phyloP scores from a whole-genome alignment of 352 stramenopile genomes.

The Stephanocyclus meneghinianus region DNA sequence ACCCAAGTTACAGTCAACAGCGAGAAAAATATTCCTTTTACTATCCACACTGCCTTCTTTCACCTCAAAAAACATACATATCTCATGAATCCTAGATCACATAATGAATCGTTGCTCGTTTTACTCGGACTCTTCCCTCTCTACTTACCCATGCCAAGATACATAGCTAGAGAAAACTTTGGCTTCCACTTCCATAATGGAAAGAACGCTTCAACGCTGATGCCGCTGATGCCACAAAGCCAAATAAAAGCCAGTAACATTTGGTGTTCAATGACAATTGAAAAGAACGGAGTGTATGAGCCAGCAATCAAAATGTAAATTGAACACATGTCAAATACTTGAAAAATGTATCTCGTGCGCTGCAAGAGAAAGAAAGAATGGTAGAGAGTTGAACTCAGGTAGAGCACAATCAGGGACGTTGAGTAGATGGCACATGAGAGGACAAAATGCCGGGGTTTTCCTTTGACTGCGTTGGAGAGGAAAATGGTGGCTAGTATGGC shows the following conservation, averaged over 20 bases:
- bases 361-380: slow-evolving; percentile 79
- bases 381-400: slow-evolving; percentile 73
- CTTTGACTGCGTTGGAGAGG: slow-evolving; percentile 26
- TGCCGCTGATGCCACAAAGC: slow-evolving; percentile 60
- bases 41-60: no score
- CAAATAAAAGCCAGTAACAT: slow-evolving; percentile 71
- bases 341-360: slow-evolving; percentile 68
- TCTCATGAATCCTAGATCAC: no score
- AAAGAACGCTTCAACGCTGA: slow-evolving; percentile 64
- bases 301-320: slow-evolving; percentile 84
- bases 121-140: no score
- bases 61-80: no score
- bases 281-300: slow-evolving; percentile 80
- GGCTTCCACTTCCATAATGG: slow-evolving; percentile 58
- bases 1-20: no score
- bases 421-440: slow-evolving; percentile 65
- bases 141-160: slow-evolving; percentile 37
- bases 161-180: slow-evolving; percentile 75
- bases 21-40: no score
- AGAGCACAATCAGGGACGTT: slow-evolving; percentile 66
- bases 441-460: slow-evolving; percentile 25
- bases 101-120: no score
- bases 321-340: slow-evolving; percentile 76
- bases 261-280: slow-evolving; percentile 57
- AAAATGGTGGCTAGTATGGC: slow-evolving; percentile 58